Evolutionary conservation across 495 filamentous ascomycete species (phyloP).

Genomic region (Penicillium steckii): DNA sequence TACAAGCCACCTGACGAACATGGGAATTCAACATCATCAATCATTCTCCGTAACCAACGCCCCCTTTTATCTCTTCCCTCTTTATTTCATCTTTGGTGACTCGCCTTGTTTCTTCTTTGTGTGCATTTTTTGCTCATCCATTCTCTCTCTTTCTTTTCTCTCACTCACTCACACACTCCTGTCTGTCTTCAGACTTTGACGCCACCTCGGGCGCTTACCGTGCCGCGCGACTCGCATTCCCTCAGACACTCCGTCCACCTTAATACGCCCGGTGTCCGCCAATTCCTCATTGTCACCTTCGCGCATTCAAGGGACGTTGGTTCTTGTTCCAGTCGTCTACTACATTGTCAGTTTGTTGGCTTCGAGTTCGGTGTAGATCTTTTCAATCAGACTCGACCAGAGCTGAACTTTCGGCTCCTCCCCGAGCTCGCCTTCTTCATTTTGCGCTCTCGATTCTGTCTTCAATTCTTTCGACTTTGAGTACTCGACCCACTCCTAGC

Average conservation of each 20-base stretch:
- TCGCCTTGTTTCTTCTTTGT: neutral
- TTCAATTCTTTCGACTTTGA: neutral
- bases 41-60: constrained; percentile 10
- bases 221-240: constrained; percentile 21
- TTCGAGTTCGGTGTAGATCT: constrained; percentile 1
- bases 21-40: constrained; percentile 25
- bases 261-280: neutral
- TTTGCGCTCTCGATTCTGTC: constrained; percentile 4
- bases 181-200: neutral
- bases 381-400: neutral
- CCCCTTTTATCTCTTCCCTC: constrained; percentile 13
- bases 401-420: constrained; percentile 6
- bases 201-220: constrained; percentile 15
- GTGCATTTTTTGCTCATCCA: constrained; percentile 19
- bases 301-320: neutral
- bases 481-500: no score
- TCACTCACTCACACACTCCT: neutral
- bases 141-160: constrained; percentile 3
- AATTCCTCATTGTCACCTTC: neutral
- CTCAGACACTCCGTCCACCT: no score
- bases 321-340: neutral
- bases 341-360: neutral
- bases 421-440: neutral
- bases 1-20: constrained; percentile 31
- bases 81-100: neutral